A percentile compares a stretch with the other conserved stretches of the same genome.
These are phyloP conservation scores for Jackrogersella minutella DNA, from an alignment of 495 filamentous ascomycete genomes.

Conservation along the genomic window DNA sequence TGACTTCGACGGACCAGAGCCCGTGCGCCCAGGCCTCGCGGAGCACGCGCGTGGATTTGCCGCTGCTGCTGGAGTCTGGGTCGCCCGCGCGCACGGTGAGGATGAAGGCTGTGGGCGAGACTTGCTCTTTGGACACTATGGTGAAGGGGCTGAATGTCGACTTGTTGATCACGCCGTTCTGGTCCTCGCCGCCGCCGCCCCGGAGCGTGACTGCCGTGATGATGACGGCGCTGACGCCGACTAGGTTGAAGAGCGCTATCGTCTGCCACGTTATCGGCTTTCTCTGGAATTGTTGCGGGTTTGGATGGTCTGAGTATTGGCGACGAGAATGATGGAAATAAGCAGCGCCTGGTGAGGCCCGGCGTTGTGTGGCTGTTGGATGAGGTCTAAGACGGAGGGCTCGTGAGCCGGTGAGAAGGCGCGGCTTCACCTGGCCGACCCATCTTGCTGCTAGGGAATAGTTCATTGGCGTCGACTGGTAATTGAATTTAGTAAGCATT, in stretches of 20 bases:
- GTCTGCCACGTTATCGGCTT: background rate
- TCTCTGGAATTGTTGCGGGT: background rate
- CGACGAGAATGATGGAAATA: background rate
- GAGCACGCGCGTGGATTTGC: conserved; percentile 7
- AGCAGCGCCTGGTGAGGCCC: background rate
- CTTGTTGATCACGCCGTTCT: conserved; percentile 50
- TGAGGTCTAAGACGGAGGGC: background rate
- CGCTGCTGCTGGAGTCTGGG: background rate
- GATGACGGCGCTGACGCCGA: conserved; percentile 15
- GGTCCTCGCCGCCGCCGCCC: background rate
- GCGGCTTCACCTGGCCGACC: conserved; percentile 25
- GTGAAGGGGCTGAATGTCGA: conserved; percentile 67
- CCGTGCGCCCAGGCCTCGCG: conserved; percentile 55
- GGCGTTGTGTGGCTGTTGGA: background rate
- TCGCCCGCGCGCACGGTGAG: conserved; percentile 66
- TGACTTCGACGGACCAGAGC: conserved; percentile 88
- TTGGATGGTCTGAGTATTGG: conserved; percentile 2
- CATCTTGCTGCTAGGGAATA: conserved; percentile 33
- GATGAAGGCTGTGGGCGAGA: conserved; percentile 79
- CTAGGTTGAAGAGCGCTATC: conserved; percentile 26
- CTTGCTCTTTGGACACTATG: conserved; percentile 68
- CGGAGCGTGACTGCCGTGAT: conserved; percentile 7
- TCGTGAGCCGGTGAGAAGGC: conserved; percentile 10
- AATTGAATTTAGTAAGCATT: background rate
- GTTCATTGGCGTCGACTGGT: conserved; percentile 34